phyloP scores from a whole-genome alignment of 805 yeast species.

The Starmera caribaea region DNA sequence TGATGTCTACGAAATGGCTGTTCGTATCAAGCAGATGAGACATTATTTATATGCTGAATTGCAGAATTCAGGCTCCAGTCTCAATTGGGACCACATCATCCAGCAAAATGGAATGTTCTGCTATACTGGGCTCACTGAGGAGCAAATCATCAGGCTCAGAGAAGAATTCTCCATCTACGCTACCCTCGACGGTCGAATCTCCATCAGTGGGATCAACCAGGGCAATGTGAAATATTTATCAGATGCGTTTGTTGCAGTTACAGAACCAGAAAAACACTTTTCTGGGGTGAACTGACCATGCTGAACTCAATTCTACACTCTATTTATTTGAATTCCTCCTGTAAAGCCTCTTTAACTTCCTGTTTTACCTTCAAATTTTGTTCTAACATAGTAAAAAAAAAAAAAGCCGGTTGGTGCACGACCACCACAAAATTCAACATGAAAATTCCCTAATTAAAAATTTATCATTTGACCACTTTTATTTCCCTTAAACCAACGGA shows the following conservation, averaged over 20 bases:
- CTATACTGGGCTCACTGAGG: constrained; percentile 69
- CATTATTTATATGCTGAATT: constrained; percentile 50
- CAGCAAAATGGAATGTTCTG: constrained; percentile 96
- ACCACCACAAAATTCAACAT: too few species aligned
- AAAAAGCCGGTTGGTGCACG: too few species aligned
- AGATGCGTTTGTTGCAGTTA: constrained; percentile 45
- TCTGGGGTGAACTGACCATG: background rate
- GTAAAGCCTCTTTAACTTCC: too few species aligned
- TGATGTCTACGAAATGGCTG: constrained; percentile 73
- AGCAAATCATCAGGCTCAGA: constrained; percentile 65
- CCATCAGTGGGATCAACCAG: constrained; percentile 82
- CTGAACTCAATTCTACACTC: background rate
- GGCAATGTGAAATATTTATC: constrained; percentile 71
- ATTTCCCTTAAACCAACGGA: too few species aligned
- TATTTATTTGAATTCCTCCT: background rate
- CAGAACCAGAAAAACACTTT: constrained; percentile 5
- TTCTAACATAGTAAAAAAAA: too few species aligned
- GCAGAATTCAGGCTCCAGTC: constrained; percentile 41
- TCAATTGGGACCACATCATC: constrained; percentile 79
- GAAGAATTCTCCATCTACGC: constrained; percentile 71
- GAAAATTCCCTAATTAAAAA: too few species aligned
- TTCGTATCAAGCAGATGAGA: constrained; percentile 71
- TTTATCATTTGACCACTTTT: too few species aligned
- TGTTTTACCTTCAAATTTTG: background rate
- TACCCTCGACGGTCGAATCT: constrained; percentile 85